phyloP scores from a whole-genome alignment of 768 basidiomycete genomes.

The Leucocoprinus leucothites region DNA sequence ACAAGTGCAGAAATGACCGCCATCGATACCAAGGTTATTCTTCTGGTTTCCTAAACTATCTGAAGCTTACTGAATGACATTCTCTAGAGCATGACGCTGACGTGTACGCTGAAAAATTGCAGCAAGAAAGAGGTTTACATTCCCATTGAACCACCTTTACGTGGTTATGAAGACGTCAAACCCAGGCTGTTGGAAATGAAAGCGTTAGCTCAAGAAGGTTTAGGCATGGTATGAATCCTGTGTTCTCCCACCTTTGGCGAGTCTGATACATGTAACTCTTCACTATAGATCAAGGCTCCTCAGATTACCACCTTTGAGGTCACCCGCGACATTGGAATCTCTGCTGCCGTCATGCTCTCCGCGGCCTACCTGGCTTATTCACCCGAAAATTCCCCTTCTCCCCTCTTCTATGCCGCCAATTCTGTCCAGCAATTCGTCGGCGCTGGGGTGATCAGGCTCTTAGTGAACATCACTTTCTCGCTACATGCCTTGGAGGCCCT shows the following conservation, averaged over 20 bases:
- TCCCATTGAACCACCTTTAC: constrained; percentile 66
- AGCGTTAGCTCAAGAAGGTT: constrained; percentile 70
- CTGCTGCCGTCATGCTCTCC: constrained; percentile 23
- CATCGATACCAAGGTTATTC: constrained; percentile 60
- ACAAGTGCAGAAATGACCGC: constrained; percentile 65
- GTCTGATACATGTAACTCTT: background rate
- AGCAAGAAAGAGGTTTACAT: constrained; percentile 49
- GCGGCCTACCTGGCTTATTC: constrained; percentile 30
- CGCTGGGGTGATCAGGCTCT: constrained; percentile 22
- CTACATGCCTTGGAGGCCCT: constrained; percentile 45
- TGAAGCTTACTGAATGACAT: background rate
- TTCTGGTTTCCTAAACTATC: background rate
- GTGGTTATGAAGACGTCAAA: constrained; percentile 79
- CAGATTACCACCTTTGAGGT: constrained; percentile 55
- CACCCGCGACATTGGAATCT: constrained; percentile 26
- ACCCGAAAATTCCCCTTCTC: constrained; percentile 22
- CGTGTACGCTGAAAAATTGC: constrained; percentile 53
- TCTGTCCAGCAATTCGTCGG: constrained; percentile 28
- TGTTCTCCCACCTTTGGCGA: background rate
- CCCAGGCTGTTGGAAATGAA: constrained; percentile 80
- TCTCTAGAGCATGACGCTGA: constrained; percentile 64
- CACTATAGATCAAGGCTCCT: constrained; percentile 55
- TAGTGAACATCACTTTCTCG: constrained; percentile 29
- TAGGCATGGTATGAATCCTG: constrained; percentile 63
- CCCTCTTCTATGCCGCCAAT: constrained; percentile 30